Conservation (phyloP, 371 early-diverging fungal species). For the Sporodiniella umbellata region DNA sequence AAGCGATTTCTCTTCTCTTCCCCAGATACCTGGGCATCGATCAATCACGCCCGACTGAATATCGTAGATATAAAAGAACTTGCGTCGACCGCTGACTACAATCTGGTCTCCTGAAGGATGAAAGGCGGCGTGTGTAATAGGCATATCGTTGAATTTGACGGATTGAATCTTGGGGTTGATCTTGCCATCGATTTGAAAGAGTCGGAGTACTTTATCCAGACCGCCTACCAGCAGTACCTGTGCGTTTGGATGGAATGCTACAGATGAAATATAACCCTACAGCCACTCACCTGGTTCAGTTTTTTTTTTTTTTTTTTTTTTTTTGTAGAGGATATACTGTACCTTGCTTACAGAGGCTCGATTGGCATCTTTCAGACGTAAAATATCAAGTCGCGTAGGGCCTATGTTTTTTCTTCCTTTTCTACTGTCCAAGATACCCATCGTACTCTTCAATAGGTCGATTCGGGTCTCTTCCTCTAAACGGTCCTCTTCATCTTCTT, state of each 20-base stretch:
- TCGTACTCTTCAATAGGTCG: conserved; percentile 48
- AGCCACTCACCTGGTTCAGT: too few relatives aligned
- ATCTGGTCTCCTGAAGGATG: conserved; percentile 72
- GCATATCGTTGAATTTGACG: conserved; percentile 78
- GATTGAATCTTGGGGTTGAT: conserved; percentile 86
- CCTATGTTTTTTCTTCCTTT: conserved; percentile 31
- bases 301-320: too few relatives aligned
- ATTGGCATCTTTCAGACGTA: conserved; percentile 76
- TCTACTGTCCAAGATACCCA: conserved; percentile 50
- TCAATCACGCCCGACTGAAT: conserved; percentile 77
- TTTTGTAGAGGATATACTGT: too few relatives aligned
- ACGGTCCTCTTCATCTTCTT: conserved; percentile 26
- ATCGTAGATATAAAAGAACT: conserved; percentile 80
- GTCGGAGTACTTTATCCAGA: conserved; percentile 76
- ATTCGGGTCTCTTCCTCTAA: conserved; percentile 42
- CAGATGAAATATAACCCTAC: conserved; percentile 63
- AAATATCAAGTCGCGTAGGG: conserved; percentile 57
- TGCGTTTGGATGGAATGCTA: conserved; percentile 88
- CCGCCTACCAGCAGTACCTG: conserved; percentile 86
- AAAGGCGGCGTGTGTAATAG: conserved; percentile 73
- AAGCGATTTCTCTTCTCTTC: conserved; percentile 62
- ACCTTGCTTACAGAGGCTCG: conserved; percentile 27
- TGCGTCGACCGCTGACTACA: conserved; percentile 71
- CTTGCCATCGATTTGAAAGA: conserved; percentile 91
- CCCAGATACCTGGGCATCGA: conserved; percentile 69